Conservation (phyloP, 768 basidiomycete genomes). For the Lentinula detonsa region DNA sequence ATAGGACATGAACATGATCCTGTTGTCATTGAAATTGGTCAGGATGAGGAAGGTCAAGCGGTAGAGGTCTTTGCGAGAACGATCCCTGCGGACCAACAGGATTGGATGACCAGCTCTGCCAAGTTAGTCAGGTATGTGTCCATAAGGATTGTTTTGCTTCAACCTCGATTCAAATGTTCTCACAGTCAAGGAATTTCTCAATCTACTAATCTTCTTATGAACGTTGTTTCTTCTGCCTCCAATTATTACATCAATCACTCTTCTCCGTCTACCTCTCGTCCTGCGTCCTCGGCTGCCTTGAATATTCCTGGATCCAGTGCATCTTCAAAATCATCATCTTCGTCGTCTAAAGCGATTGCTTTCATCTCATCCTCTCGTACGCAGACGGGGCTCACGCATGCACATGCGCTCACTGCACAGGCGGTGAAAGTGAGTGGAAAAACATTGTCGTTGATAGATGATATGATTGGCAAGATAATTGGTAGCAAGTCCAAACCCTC, state of each 20-base stretch:
- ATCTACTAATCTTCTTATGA: slow-evolving; percentile 56
- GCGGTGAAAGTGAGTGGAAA: slow-evolving; percentile 62
- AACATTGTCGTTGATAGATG: slow-evolving; percentile 56
- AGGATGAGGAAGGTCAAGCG: slow-evolving; percentile 35
- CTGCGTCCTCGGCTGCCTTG: not conserved
- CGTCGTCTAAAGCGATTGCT: slow-evolving; percentile 40
- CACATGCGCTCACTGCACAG: slow-evolving; percentile 60
- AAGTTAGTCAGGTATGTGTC: slow-evolving; percentile 52
- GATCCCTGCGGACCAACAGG: slow-evolving; percentile 61
- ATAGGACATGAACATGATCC: slow-evolving; percentile 51
- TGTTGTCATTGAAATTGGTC: slow-evolving; percentile 68
- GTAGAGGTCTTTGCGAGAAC: slow-evolving; percentile 53
- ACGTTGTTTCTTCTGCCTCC: slow-evolving; percentile 57
- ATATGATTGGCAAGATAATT: slow-evolving; percentile 51
- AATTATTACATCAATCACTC: slow-evolving; percentile 57
- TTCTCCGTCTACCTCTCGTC: slow-evolving; percentile 34
- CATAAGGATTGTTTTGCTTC: not conserved
- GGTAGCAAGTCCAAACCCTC: slow-evolving; percentile 29
- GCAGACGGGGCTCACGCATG: slow-evolving; percentile 47
- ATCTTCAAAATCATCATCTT: slow-evolving; percentile 15
- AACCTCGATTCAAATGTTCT: not conserved
- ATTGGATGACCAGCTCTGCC: slow-evolving; percentile 63
- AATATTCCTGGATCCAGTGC: slow-evolving; percentile 1
- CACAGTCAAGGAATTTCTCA: slow-evolving; percentile 61
- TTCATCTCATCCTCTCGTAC: slow-evolving; percentile 58